Evolutionary conservation across 129 eudicot genomes (phyloP).

Genomic region (Silybum marianum): DNA sequence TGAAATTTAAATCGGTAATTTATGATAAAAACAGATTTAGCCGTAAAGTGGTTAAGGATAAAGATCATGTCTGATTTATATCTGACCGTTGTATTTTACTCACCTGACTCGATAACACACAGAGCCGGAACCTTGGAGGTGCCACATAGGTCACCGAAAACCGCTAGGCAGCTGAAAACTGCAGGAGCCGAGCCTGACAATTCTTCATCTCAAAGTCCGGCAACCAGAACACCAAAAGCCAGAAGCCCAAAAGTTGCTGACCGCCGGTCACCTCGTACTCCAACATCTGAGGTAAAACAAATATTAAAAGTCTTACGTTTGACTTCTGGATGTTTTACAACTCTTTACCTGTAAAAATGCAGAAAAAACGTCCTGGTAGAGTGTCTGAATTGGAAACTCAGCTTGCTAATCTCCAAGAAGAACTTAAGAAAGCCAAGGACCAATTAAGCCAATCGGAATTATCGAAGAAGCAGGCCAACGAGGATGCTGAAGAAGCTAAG

Average conservation of each 20-base stretch:
- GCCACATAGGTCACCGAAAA: constrained; percentile 59
- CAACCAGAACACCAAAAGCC: constrained; percentile 51
- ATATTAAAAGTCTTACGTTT: not conserved
- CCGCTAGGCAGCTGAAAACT: constrained; percentile 64
- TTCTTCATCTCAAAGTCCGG: constrained; percentile 46
- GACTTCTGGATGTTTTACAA: not conserved
- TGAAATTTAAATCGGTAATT: not conserved
- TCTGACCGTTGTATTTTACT: not conserved
- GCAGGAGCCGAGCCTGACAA: constrained; percentile 52
- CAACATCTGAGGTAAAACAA: constrained; percentile 62
- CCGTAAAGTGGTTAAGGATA: not conserved
- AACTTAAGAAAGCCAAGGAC: constrained; percentile 74
- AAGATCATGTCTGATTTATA: not conserved
- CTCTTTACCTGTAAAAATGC: constrained; percentile 6
- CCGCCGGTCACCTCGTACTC: constrained; percentile 64
- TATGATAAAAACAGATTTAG: not conserved
- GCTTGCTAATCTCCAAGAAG: constrained; percentile 78
- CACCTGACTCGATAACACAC: not conserved
- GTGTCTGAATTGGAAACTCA: constrained; percentile 72
- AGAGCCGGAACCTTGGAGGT: constrained; percentile 47
- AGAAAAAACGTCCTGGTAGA: constrained; percentile 69
- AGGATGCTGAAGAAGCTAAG: constrained; percentile 81
- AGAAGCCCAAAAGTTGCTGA: constrained; percentile 59
- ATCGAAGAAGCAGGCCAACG: constrained; percentile 55
- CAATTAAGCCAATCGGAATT: constrained; percentile 66